Percentiles rank a stretch among this genome's conserved stretches.
phyloP scores from a whole-genome alignment of 176 grass and related monocot species.

The Dendrocalamus sinicus region DNA sequence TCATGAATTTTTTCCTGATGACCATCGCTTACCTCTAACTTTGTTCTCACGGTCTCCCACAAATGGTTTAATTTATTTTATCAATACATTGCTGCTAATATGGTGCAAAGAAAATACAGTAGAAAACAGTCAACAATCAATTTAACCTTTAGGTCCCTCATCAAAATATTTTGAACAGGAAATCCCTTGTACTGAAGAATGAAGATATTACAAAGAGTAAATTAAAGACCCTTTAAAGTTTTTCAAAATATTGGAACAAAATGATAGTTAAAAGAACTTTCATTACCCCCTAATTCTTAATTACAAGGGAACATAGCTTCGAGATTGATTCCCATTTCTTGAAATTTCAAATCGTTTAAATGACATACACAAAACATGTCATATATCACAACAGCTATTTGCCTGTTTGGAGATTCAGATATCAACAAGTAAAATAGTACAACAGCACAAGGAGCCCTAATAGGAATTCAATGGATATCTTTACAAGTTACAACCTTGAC shows the following conservation, averaged over 20 bases:
- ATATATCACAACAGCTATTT: constrained; percentile 20
- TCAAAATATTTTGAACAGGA: too few species aligned
- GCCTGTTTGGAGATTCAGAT: constrained; percentile 24
- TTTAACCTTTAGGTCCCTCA: neutral
- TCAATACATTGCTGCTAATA: too few species aligned
- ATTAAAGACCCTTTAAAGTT: neutral
- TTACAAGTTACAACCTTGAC: constrained; percentile 81
- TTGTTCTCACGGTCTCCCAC: neutral
- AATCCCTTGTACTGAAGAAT: too few species aligned
- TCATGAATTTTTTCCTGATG: neutral
- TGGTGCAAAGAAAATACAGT: neutral
- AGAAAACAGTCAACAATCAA: neutral
- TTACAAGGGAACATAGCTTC: neutral
- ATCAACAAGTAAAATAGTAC: neutral
- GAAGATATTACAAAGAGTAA: neutral
- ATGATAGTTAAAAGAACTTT: constrained; percentile 10
- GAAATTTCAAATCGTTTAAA: constrained; percentile 12
- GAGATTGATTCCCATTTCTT: constrained; percentile 27
- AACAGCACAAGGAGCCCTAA: constrained; percentile 28
- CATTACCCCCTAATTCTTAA: constrained; percentile 3
- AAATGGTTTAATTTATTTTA: too few species aligned
- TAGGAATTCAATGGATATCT: constrained; percentile 35
- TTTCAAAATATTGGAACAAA: neutral
- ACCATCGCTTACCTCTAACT: neutral
- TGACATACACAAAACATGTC: constrained; percentile 6